Percentiles rank a stretch among this genome's conserved stretches.
Conservation (phyloP, 1,284 basidiomycete genomes). For the Naganishia liquefaciens region DNA sequence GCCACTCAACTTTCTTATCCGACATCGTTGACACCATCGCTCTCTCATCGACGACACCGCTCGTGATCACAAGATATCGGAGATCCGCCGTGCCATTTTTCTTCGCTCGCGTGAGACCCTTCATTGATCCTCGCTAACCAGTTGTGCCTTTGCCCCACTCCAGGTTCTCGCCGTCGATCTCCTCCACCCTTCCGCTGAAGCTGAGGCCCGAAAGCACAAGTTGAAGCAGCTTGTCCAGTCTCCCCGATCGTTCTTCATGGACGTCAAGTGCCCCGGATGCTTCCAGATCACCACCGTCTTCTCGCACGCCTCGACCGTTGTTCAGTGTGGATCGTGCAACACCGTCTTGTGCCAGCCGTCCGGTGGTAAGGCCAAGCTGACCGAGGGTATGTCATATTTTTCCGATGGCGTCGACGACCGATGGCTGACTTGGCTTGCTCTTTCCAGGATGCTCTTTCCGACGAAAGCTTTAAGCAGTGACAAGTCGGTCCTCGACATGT, state of each 20-base stretch:
- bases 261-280: slow-evolving; percentile 96
- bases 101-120: too few species aligned
- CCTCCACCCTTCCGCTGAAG: slow-evolving; percentile 88
- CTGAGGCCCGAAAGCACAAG: slow-evolving; percentile 91
- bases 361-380: slow-evolving; percentile 96
- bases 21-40: not conserved
- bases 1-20: not conserved
- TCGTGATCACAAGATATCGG: not conserved
- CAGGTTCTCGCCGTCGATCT: slow-evolving; percentile 98
- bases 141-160: not conserved
- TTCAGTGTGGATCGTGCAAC: slow-evolving; percentile 82
- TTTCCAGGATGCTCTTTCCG: slow-evolving; percentile 36
- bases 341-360: slow-evolving; percentile 97
- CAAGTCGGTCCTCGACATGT: slow-evolving; percentile 12
- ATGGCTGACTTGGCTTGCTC: not conserved
- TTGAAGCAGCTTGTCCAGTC: slow-evolving; percentile 98
- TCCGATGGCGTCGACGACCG: not conserved
- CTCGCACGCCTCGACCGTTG: slow-evolving; percentile 57
- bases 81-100: too few species aligned
- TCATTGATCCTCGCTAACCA: too few species aligned
- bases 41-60: too few species aligned
- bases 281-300: slow-evolving; percentile 58
- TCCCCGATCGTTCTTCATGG: slow-evolving; percentile 99
- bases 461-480: slow-evolving; percentile 34
- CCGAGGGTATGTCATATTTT: slow-evolving; percentile 83